These are phyloP conservation scores for Monilinia fructicola DNA, from an alignment of 2,329 filamentous ascomycete species.

Conservation along the genomic window DNA sequence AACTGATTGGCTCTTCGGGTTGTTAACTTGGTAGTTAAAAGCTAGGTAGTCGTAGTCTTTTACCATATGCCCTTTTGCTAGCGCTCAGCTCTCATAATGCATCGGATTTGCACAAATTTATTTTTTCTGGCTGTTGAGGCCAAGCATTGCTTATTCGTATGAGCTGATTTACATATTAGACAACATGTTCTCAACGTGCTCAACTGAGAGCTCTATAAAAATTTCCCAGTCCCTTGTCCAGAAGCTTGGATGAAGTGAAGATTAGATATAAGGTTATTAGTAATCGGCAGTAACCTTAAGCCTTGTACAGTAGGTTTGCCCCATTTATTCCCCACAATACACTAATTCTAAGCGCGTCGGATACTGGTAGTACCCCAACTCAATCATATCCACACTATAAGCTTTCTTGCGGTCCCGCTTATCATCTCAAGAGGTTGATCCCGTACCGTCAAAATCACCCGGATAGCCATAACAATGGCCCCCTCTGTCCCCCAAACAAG, in stretches of 20 bases:
- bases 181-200: too few relatives aligned
- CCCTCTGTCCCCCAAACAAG: constrained; percentile 7
- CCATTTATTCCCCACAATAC: not conserved
- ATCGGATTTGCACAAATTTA: not conserved
- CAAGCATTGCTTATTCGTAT: not conserved
- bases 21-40: not conserved
- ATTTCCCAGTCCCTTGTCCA: not conserved
- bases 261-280: not conserved
- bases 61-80: not conserved
- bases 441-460: rapidly evolving
- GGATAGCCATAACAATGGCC: not conserved
- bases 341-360: not conserved
- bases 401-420: not conserved
- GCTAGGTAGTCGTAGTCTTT: not conserved
- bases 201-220: not conserved
- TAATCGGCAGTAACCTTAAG: not conserved
- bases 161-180: not conserved
- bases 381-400: not conserved
- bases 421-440: not conserved
- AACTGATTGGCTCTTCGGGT: not conserved
- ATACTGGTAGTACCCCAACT: not conserved
- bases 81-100: not conserved
- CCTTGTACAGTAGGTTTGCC: too few relatives aligned
- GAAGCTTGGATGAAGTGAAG: not conserved
- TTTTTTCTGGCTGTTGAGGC: too few relatives aligned